Evolutionary conservation across 768 basidiomycete genomes (phyloP).

Genomic region (Boletellus emodensis): DNA sequence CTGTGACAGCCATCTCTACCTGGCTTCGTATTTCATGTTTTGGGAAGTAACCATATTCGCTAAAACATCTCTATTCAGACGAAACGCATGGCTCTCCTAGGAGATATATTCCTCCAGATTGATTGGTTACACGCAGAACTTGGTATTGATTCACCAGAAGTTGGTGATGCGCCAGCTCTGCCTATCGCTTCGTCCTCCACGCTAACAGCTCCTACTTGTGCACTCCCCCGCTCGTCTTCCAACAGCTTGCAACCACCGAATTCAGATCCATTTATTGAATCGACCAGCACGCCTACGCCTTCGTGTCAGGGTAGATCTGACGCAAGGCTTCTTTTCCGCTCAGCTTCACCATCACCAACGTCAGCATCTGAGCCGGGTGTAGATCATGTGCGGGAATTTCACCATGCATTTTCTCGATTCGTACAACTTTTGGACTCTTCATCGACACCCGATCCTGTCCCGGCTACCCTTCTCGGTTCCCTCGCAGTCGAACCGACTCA

Average conservation of each 20-base stretch:
- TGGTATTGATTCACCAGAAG: slow-evolving; percentile 60
- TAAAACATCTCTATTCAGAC: slow-evolving; percentile 37
- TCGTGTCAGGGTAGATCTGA: slow-evolving; percentile 36
- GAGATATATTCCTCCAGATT: slow-evolving; percentile 64
- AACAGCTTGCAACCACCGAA: slow-evolving; percentile 17
- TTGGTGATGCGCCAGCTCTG: slow-evolving; percentile 39
- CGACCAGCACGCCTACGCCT: slow-evolving; percentile 46
- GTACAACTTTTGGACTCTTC: slow-evolving; percentile 52
- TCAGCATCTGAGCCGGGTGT: slow-evolving; percentile 5
- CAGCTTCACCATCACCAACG: slow-evolving; percentile 15
- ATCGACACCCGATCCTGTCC: slow-evolving; percentile 17
- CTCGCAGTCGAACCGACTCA: slow-evolving; percentile 71
- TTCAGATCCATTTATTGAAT: slow-evolving; percentile 26
- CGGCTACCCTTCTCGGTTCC: slow-evolving; percentile 24
- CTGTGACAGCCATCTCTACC: not conserved
- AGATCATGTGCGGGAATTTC: slow-evolving; percentile 39
- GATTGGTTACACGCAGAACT: slow-evolving; percentile 83
- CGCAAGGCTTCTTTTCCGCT: slow-evolving; percentile 34
- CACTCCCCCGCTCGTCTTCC: slow-evolving; percentile 41
- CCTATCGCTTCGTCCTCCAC: slow-evolving; percentile 36
- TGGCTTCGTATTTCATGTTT: not conserved
- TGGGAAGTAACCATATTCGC: not conserved
- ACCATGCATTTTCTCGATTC: slow-evolving; percentile 59
- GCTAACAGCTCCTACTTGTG: slow-evolving; percentile 35
- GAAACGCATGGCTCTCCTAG: slow-evolving; percentile 64